Conservation (phyloP, 495 filamentous ascomycete species). For the Penicillium herquei region DNA sequence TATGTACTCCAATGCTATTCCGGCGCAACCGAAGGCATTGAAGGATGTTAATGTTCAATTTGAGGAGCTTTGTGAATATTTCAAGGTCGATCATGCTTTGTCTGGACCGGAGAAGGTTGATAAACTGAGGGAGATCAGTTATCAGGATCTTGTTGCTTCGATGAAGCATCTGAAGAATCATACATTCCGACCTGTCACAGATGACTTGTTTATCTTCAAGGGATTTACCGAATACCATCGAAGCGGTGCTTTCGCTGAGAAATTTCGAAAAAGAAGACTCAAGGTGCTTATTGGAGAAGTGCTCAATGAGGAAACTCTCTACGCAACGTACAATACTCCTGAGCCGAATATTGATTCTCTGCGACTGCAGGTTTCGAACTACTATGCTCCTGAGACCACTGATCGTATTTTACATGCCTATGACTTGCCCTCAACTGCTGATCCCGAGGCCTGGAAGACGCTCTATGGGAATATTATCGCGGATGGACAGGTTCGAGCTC, state of each 20-base stretch:
- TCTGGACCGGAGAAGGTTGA: slow-evolving; percentile 35
- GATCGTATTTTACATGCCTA: slow-evolving; percentile 37
- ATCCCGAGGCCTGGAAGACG: slow-evolving; percentile 38
- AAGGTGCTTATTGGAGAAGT: slow-evolving; percentile 49
- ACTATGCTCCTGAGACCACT: slow-evolving; percentile 40
- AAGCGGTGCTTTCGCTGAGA: slow-evolving; percentile 38
- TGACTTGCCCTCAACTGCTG: slow-evolving; percentile 20
- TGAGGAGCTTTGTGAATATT: slow-evolving; percentile 41
- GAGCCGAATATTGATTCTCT: slow-evolving; percentile 34
- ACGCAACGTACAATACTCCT: slow-evolving; percentile 34
- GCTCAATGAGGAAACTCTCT: slow-evolving; percentile 44
- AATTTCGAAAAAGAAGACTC: slow-evolving; percentile 37
- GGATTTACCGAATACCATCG: slow-evolving; percentile 39
- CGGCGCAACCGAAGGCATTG: slow-evolving; percentile 43
- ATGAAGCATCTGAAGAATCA: slow-evolving; percentile 35
- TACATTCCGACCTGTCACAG: slow-evolving; percentile 46
- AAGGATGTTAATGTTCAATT: slow-evolving; percentile 47
- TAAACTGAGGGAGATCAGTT: slow-evolving; percentile 30
- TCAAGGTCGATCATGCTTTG: slow-evolving; percentile 28
- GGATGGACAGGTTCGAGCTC: slow-evolving; percentile 44
- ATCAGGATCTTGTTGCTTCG: slow-evolving; percentile 30
- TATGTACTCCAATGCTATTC: slow-evolving; percentile 50
- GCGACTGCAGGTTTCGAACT: slow-evolving; percentile 38
- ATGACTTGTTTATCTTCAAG: slow-evolving; percentile 38
- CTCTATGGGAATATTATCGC: slow-evolving; percentile 47